phyloP scores from a whole-genome alignment of 2,329 filamentous ascomycete species.

The Aureobasidium sp. region DNA sequence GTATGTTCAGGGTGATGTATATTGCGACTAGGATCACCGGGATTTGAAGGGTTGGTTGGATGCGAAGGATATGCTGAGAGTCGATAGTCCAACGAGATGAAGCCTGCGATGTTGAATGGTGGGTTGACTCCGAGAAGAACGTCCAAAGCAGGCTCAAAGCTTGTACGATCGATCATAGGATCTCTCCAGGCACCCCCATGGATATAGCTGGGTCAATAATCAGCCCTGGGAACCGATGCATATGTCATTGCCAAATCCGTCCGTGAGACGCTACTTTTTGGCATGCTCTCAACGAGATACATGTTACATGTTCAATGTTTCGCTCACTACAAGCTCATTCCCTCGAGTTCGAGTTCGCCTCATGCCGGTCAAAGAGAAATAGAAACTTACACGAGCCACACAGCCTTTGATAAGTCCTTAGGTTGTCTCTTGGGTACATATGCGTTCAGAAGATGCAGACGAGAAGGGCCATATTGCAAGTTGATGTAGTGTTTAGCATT shows the following conservation, averaged over 20 bases:
- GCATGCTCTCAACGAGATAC: too few relatives aligned
- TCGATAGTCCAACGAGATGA: conserved; percentile 60
- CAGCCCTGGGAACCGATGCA: too few relatives aligned
- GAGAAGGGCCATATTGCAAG: conserved; percentile 24
- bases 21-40: conserved; percentile 40
- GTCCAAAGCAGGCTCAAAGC: conserved; percentile 32
- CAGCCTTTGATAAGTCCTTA: conserved; percentile 16
- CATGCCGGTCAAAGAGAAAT: conserved; percentile 2
- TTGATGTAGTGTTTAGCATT: background rate
- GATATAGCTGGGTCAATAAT: conserved; percentile 32
- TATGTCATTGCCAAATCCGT: too few relatives aligned
- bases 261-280: background rate
- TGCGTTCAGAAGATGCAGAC: conserved; percentile 37
- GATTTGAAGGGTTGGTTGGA: conserved; percentile 39
- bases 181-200: conserved; percentile 48
- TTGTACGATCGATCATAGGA: conserved; percentile 33
- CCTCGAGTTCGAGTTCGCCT: too few relatives aligned
- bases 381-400: conserved; percentile 33
- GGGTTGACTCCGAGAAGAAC: conserved; percentile 28
- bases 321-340: too few relatives aligned
- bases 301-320: too few relatives aligned
- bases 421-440: conserved; percentile 33
- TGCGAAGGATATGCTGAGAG: conserved; percentile 47
- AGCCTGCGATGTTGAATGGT: conserved; percentile 46
- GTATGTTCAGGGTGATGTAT: conserved; percentile 57